Evolutionary conservation across 768 basidiomycete species (phyloP).

Genomic region (Pleurotus tuoliensis): DNA sequence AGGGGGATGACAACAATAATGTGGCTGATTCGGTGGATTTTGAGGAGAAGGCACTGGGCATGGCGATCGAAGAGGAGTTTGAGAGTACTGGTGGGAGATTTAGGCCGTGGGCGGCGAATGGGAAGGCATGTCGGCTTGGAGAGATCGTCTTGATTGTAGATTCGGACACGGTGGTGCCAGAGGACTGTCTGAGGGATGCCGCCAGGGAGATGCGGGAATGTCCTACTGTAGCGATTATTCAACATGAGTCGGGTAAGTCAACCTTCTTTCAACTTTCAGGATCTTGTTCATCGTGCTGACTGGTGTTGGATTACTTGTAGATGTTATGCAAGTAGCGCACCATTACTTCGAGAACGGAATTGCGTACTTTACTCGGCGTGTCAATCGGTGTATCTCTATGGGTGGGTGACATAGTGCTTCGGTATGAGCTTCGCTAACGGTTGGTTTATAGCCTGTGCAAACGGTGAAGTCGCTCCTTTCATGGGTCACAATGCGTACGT

Average conservation of each 20-base stretch:
- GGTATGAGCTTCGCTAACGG: conserved; percentile 7
- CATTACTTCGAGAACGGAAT: conserved; percentile 92
- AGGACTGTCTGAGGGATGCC: conserved; percentile 84
- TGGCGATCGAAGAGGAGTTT: conserved; percentile 72
- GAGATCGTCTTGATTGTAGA: conserved; percentile 79
- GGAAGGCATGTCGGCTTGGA: conserved; percentile 63
- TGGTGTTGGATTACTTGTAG: conserved; percentile 20
- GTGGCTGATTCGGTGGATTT: conserved; percentile 38
- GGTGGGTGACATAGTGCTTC: conserved; percentile 40
- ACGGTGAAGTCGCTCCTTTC: conserved; percentile 79
- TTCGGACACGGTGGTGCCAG: conserved; percentile 73
- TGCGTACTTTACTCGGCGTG: conserved; percentile 76
- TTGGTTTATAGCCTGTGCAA: conserved; percentile 55
- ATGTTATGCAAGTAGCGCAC: conserved; percentile 81
- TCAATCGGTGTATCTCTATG: conserved; percentile 73
- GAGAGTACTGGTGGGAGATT: conserved; percentile 47
- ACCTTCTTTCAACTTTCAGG: conserved; percentile 11
- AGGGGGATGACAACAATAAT: conserved; percentile 52
- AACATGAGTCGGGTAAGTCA: conserved; percentile 66
- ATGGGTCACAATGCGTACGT: conserved; percentile 74
- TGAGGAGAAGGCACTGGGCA: conserved; percentile 66
- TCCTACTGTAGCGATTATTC: conserved; percentile 78
- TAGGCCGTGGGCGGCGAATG: conserved; percentile 75
- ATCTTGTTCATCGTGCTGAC: not conserved
- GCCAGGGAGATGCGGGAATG: conserved; percentile 76